Conservation (phyloP, 345 rosid species). For the Ceriops tagal region DNA sequence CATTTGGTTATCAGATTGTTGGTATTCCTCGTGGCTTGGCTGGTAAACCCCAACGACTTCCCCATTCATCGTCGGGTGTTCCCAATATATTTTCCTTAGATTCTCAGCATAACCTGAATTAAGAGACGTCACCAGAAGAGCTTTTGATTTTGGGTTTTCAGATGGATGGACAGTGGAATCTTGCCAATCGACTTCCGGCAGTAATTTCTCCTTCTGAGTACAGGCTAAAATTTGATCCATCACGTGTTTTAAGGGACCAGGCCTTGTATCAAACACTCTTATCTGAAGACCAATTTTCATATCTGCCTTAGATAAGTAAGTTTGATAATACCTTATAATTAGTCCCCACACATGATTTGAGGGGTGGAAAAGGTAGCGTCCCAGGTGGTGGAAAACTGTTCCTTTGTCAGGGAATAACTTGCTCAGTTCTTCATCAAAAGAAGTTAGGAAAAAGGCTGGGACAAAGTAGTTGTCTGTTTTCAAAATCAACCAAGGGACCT, state of each 20-base stretch:
- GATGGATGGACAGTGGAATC: no score
- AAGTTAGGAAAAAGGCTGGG: constrained; percentile 12
- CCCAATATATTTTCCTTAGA: not conserved
- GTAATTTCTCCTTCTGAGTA: constrained; percentile 5
- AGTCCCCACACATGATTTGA: constrained; percentile 26
- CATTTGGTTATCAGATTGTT: not conserved
- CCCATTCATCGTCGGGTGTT: not conserved
- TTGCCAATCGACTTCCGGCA: not conserved
- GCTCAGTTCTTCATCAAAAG: constrained; percentile 7
- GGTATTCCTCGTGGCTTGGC: not conserved
- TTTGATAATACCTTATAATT: constrained; percentile 11
- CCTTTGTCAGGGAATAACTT: constrained; percentile 22
- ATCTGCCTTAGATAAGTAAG: constrained; percentile 15
- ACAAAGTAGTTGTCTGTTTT: constrained; percentile 13
- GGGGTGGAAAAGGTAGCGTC: constrained; percentile 19
- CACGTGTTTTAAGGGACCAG: not conserved
- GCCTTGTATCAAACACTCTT: constrained; percentile 8
- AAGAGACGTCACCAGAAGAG: no score
- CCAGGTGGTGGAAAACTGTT: constrained; percentile 20
- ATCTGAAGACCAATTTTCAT: constrained; percentile 20
- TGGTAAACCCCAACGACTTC: not conserved
- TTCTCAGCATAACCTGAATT: not conserved
- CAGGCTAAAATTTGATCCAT: constrained; percentile 20
- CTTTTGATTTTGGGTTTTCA: no score
- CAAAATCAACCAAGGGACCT: constrained; percentile 18